These are phyloP conservation scores for Kalanchoe fedtschenkoi DNA, from an alignment of 164 flowering plant genomes.

Conservation along the genomic window DNA sequence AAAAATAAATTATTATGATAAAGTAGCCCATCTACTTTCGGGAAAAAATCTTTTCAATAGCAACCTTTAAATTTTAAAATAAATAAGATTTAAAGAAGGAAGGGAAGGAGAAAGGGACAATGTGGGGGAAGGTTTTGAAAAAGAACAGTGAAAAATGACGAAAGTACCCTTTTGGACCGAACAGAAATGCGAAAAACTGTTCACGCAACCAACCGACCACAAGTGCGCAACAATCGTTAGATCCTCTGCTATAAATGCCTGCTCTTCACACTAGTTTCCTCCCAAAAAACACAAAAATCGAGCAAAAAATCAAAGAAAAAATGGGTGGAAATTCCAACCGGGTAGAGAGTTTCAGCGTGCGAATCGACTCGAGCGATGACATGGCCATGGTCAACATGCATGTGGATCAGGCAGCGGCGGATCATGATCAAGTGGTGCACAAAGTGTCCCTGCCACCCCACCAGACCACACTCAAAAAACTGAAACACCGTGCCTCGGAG, in stretches of 20 bases:
- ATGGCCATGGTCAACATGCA: constrained; percentile 17
- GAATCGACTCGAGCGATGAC: neutral
- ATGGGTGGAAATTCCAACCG: constrained; percentile 49
- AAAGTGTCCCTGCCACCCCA: constrained; percentile 58
- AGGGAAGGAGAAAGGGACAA: too few species aligned
- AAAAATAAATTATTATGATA: too few species aligned
- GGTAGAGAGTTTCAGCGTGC: constrained; percentile 30
- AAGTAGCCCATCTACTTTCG: too few species aligned
- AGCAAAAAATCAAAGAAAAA: too few species aligned
- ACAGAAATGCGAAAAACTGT: neutral
- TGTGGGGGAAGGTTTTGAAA: neutral
- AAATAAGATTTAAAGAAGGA: too few species aligned
- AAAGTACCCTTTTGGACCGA: neutral
- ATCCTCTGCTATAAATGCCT: neutral
- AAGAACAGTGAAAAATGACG: neutral
- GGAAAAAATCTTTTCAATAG: too few species aligned
- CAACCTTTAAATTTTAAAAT: too few species aligned
- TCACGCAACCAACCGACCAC: neutral
- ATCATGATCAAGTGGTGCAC: constrained; percentile 41
- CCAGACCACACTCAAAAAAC: constrained; percentile 35
- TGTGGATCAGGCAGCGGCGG: constrained; percentile 10
- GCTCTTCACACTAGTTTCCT: too few species aligned
- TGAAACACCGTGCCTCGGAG: constrained; percentile 50
- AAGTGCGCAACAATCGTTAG: too few species aligned
- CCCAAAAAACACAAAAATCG: too few species aligned